Base-by-base conservation (phyloP, 768 basidiomycete genomes). In the Phaeotremella fagi region DNA sequence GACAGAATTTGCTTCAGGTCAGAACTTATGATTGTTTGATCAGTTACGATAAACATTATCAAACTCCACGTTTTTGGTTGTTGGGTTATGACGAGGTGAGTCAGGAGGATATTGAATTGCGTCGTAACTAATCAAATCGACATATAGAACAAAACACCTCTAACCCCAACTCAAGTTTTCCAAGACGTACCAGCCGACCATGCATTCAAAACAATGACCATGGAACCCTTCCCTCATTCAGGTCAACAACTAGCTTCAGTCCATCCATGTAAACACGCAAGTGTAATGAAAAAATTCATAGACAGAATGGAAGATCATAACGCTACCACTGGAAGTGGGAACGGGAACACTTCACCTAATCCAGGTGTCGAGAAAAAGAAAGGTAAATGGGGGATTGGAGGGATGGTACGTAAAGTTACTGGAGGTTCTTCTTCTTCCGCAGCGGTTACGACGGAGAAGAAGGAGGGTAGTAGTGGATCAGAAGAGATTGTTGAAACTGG, bases 1-100 rank as follows among this genome's bases (percentile, higher is more conserved):
- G 84, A 57, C 83, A 83, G 52, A 95, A 95, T 66, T 79, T 97
- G 24, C 79, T 98, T 36, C 89, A 92, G 80, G 90, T 98, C 35
- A 83, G 95, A 68, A 99, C 94, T 11, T 99, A 99, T 78, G 95
- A 99, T 74, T 92, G 97, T 68, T 89, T 95, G 86, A 98, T 99
- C 79, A 90, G 89, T 44, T 99, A 98, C 75, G 95, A 99, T 82
- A 99, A 98, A 78, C 94, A 92, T 76, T 98, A 99, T 76, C 95
- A 98, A 75, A 97, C 92, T 12, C 95, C 95, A 22, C 83, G 94
- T 63, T 87, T 97, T 72, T 99, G 95, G 95, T 77, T 99, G 54
- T 82, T 92, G 60, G 95, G 95, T 18, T 97, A 97, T 71, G 92
- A 97, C 71, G 95, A 98, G 83, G 90, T 88, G 58, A 52, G 77